phyloP scores from a whole-genome alignment of 345 rosid genomes.

The Sonneratia alba region DNA sequence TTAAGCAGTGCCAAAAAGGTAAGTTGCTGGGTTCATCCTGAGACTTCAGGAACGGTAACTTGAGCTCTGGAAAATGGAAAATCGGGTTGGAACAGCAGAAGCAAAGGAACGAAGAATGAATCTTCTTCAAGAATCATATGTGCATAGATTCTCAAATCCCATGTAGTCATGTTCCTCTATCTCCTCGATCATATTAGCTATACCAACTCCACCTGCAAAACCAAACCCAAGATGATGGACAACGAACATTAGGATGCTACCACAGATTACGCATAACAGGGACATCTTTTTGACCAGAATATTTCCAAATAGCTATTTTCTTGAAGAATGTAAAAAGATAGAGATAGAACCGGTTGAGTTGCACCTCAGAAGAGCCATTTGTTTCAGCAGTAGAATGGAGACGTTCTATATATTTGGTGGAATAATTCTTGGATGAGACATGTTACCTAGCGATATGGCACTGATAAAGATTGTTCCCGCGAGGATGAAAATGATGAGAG shows the following conservation, averaged over 20 bases:
- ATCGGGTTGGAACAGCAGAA: neutral
- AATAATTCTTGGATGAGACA: neutral
- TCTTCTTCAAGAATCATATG: constrained; percentile 10
- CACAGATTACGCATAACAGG: neutral
- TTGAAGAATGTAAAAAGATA: neutral
- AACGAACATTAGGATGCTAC: neutral
- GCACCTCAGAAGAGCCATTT: neutral
- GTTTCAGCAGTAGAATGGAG: too few relatives aligned
- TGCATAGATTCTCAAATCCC: constrained; percentile 35
- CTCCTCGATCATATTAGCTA: constrained; percentile 17
- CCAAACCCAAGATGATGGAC: neutral
- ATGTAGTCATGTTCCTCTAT: constrained; percentile 25
- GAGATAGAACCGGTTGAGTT: neutral
- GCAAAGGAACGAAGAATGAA: neutral
- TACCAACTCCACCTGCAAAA: constrained; percentile 31
- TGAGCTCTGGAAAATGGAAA: neutral
- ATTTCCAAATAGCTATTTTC: too few relatives aligned
- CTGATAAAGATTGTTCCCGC: constrained; percentile 26
- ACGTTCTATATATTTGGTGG: too few relatives aligned
- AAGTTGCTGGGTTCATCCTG: neutral
- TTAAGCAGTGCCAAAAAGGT: neutral
- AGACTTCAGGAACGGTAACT: neutral
- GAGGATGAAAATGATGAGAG: constrained; percentile 29
- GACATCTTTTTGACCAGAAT: too few relatives aligned
- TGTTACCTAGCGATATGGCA: constrained; percentile 25